These are phyloP conservation scores for Spergularia marina DNA, from an alignment of 148 eudicot genomes.

Conservation along the genomic window DNA sequence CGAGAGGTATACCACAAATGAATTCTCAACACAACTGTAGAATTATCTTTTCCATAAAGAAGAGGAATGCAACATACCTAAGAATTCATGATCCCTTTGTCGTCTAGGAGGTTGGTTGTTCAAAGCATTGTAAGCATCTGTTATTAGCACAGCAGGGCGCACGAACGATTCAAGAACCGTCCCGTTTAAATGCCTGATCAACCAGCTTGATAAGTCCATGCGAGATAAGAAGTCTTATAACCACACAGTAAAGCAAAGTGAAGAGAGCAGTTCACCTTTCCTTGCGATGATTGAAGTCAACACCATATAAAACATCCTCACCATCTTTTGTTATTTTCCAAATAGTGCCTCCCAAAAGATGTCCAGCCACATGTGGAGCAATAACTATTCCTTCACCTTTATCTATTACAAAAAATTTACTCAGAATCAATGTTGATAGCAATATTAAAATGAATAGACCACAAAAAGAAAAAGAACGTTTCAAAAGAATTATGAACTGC, in stretches of 20 bases:
- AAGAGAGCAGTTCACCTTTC: slow-evolving; percentile 56
- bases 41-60: not conserved
- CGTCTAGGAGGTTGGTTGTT: slow-evolving; percentile 87
- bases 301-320: slow-evolving; percentile 93
- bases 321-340: slow-evolving; percentile 98
- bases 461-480: too few species aligned
- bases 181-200: slow-evolving; percentile 87
- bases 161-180: slow-evolving; percentile 90
- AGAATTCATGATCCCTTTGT: slow-evolving; percentile 89
- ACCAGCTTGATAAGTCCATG: slow-evolving; percentile 26
- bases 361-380: slow-evolving; percentile 97
- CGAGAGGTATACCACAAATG: not conserved
- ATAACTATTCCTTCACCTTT: slow-evolving; percentile 98
- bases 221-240: slow-evolving; percentile 1
- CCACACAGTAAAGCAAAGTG: slow-evolving; percentile 6
- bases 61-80: slow-evolving; percentile 42
- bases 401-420: slow-evolving; percentile 39
- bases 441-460: not conserved
- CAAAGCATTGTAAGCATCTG: slow-evolving; percentile 95
- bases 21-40: not conserved
- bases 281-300: slow-evolving; percentile 96
- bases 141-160: slow-evolving; percentile 93
- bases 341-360: slow-evolving; percentile 88
- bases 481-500: slow-evolving; percentile 5
- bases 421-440: slow-evolving; percentile 3